A percentile compares a stretch with the other conserved stretches of the same genome.
These are phyloP conservation scores for Russula foetens DNA, from an alignment of 768 basidiomycete species.

Conservation along the genomic window DNA sequence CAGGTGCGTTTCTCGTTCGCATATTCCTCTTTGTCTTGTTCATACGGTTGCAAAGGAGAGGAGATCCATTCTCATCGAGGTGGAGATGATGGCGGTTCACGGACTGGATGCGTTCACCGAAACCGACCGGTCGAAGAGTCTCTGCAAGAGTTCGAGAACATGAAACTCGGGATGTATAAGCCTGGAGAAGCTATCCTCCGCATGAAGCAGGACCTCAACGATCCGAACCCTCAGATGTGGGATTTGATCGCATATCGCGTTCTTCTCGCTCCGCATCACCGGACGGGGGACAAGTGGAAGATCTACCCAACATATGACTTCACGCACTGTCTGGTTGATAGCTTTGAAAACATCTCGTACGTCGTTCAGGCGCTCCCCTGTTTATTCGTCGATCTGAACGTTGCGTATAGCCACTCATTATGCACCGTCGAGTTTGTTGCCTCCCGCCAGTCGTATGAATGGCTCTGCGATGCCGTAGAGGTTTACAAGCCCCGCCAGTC, in stretches of 20 bases:
- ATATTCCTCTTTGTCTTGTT: not conserved
- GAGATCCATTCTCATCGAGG: constrained; percentile 87
- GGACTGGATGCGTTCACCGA: constrained; percentile 82
- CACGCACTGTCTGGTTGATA: constrained; percentile 96
- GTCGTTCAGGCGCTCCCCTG: constrained; percentile 29
- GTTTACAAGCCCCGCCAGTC: constrained; percentile 97
- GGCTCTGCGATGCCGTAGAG: constrained; percentile 96
- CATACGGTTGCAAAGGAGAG: constrained; percentile 51
- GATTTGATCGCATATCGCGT: constrained; percentile 96
- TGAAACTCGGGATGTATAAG: constrained; percentile 85
- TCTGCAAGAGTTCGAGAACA: constrained; percentile 77
- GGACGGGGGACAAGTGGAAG: constrained; percentile 89
- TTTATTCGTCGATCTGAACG: not conserved
- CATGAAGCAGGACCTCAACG: constrained; percentile 94
- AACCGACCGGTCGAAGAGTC: constrained; percentile 82
- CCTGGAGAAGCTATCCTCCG: constrained; percentile 90
- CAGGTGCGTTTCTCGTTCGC: constrained; percentile 51
- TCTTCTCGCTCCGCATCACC: constrained; percentile 82
- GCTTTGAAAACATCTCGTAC: constrained; percentile 97
- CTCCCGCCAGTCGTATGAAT: constrained; percentile 96
- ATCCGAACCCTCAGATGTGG: constrained; percentile 99
- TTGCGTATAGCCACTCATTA: constrained; percentile 70
- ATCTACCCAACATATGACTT: constrained; percentile 99
- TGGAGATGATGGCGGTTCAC: constrained; percentile 67
- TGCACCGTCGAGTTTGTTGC: constrained; percentile 95